Evolutionary conservation across 371 early-diverging fungal species (phyloP), one percentile per base, ranked within the genome.

Genomic region (Apophysomyces variabilis): DNA sequence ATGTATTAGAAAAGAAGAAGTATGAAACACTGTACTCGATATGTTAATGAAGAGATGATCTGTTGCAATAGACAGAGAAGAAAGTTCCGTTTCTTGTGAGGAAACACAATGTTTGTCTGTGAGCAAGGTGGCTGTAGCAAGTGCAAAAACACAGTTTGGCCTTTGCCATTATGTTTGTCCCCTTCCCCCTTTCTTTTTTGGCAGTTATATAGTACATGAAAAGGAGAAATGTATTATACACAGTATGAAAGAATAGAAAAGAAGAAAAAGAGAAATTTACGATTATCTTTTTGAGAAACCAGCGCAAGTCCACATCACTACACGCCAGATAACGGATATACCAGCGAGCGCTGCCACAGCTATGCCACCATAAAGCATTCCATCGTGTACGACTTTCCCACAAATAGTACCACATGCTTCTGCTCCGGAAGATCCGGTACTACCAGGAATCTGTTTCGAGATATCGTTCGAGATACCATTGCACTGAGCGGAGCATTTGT

Each of bases 341-440:
- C 67, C 75, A 8, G 72, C 69, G 35, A 75, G 62, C 5, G 66
- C 69, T 4, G 75, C 59, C 26, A 75, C 66, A 35, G 62, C 75
- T 41, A 72, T 69, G 38, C 75, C 75, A 38, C 66, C 63, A 56
- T 71, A 75, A 45, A 71, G 66, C 47, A 75, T 16, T 35, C 54
- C 72, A 59, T 72, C 72, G 46, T 72, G 72, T 14, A 72, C 68
- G 12, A 67, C 66, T 37, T 72, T 72, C 58, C 60, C 66, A 65
- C 72, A 72, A 50, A 72, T 65, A n/a, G 72, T 66, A 35, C 44
- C 68, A 60, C 72, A 72, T 14, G 64, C 43, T 16, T 21, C 18
- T 16, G 54, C 45, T 9, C 54, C 54, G 16, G 54, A 50, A 21
- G 54, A 50, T 50, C 7, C 54, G 21, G 5, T 50, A 8, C 21